Base-by-base conservation (phyloP, 225 moss, liverwort and hornwort genomes). In the Pseudisothecium myosuroides region DNA sequence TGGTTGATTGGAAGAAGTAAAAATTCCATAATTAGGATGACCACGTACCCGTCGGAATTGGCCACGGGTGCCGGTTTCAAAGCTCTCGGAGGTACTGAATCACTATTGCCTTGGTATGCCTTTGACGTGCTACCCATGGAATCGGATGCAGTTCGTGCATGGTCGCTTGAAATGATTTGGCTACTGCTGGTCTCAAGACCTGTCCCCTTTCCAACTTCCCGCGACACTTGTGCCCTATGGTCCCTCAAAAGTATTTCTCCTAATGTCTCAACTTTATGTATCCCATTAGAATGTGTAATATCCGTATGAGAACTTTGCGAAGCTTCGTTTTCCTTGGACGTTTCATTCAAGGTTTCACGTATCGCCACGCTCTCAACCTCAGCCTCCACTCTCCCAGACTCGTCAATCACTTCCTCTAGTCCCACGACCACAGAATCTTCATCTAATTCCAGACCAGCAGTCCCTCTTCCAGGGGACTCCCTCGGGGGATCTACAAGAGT, bases 181-280 rank as follows among this genome's bases (percentile, higher is more conserved):
- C 90, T 87, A 73, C 89, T 88, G 90, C 88, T 91, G 83, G 85
- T 89, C 86, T 86, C 84, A 81, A 92, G 90, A 91, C 90, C 93
- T 89, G 92, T 82, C 86, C 86, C 91, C 89, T 91, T 91, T 92
- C 88, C 94, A 90, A 89, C 88, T 88, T 92, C 93, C 90, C 76
- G 90, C 76, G 92, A 90, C 88, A 88, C 73, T 90, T 82, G 86
- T 87, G 86, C 90, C 87, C 82, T 88, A 47, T 81, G 88, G 81
- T 90, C 93, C 88, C 91, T 93, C 86, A 86, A 87, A 89, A 95
- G 87, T 59, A 95, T 81, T 90, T 93, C 94, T 90, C 94, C 93
- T 91, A 95, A 74, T 31, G 93, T 93, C 78, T 91, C 92, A 78
- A 92, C 54, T 89, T 86, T 89, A 61, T 67, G 87, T 12, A 83